These are phyloP conservation scores for Pseudomicrostroma phylloplanum DNA, from an alignment of 1,284 basidiomycete species.

Conservation along the genomic window DNA sequence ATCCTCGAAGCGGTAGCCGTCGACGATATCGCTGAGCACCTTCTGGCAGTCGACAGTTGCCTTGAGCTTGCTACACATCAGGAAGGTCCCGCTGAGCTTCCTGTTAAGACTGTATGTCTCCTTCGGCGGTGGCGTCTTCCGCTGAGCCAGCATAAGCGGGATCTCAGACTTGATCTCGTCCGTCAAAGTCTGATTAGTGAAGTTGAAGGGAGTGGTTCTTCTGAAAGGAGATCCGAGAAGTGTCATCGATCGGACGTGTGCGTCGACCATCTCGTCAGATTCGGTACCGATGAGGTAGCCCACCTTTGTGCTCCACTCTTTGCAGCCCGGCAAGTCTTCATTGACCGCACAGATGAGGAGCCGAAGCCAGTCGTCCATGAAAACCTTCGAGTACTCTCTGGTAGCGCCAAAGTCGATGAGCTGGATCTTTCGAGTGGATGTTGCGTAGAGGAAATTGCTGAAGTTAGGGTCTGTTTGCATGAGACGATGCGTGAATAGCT, in stretches of 20 bases:
- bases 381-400: slow-evolving; percentile 73
- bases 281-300: slow-evolving; percentile 89
- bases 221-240: slow-evolving; percentile 73
- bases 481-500: slow-evolving; percentile 80
- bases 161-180: slow-evolving; percentile 70
- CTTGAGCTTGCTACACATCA: slow-evolving; percentile 75
- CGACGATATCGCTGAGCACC: slow-evolving; percentile 51
- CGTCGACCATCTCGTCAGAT: slow-evolving; percentile 78
- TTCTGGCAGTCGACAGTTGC: slow-evolving; percentile 68
- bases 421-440: slow-evolving; percentile 59
- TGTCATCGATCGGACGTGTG: slow-evolving; percentile 77
- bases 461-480: slow-evolving; percentile 99
- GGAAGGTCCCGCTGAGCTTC: slow-evolving; percentile 87
- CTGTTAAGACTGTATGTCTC: slow-evolving; percentile 94
- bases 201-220: slow-evolving; percentile 57
- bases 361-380: slow-evolving; percentile 81
- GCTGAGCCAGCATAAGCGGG: slow-evolving; percentile 80
- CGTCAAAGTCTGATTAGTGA: slow-evolving; percentile 65
- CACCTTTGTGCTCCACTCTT: slow-evolving; percentile 68
- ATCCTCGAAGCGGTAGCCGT: slow-evolving; percentile 15
- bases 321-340: slow-evolving; percentile 66
- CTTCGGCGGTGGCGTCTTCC: slow-evolving; percentile 82
- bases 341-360: slow-evolving; percentile 71
- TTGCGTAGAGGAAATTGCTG: slow-evolving; percentile 92
- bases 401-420: slow-evolving; percentile 96